Evolutionary conservation across 169 alveolate genomes (phyloP).

Genomic region (Toxoplasma gondii): DNA sequence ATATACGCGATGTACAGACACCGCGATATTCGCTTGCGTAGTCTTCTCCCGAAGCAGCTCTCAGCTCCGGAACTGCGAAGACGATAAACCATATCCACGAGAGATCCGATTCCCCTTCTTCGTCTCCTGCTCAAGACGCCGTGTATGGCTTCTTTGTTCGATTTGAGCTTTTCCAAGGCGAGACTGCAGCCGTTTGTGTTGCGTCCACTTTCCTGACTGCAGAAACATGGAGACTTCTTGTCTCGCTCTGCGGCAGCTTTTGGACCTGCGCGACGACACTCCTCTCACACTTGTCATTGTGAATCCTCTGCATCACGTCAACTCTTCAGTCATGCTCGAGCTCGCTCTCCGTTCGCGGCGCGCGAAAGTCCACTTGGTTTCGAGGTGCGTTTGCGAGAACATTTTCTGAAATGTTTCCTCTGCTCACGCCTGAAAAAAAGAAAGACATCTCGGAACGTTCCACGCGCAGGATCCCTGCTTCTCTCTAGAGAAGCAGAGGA

Average conservation of each 20-base stretch:
- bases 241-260: conserved; percentile 2
- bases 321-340: conserved; percentile 70
- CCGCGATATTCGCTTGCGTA: no score
- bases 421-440: neutral
- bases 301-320: conserved; percentile 76
- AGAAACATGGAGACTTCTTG: conserved; percentile 46
- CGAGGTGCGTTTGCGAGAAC: conserved; percentile 15
- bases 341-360: conserved; percentile 46
- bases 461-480: neutral
- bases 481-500: neutral
- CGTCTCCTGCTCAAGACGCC: no score
- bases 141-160: no score
- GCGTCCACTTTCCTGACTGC: neutral
- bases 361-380: conserved; percentile 38
- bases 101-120: no score
- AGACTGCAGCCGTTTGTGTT: no score
- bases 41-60: no score
- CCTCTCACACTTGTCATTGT: conserved; percentile 58
- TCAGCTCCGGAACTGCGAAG: no score
- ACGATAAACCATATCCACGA: no score
- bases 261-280: conserved; percentile 11
- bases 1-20: no score
- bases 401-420: no score
- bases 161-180: no score
- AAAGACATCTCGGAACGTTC: neutral